Evolutionary conservation across 257 asterid species (phyloP).

Genomic region (Solanum sejunctum): DNA sequence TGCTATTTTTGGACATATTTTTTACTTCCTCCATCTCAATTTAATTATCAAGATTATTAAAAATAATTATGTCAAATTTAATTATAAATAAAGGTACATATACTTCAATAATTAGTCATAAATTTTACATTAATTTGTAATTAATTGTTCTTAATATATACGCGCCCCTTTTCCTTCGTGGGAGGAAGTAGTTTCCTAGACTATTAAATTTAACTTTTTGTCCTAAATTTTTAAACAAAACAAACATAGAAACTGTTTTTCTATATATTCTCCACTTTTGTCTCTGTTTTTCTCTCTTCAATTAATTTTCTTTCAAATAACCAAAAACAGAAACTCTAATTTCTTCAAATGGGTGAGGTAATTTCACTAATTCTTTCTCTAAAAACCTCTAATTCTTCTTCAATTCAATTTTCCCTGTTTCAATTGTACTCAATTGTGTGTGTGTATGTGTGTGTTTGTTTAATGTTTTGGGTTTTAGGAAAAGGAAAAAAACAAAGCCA

Average conservation of each 20-base stretch:
- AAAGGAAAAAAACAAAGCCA: constrained; percentile 4
- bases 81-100: neutral
- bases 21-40: neutral
- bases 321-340: neutral
- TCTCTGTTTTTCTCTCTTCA: constrained; percentile 39
- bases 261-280: constrained; percentile 33
- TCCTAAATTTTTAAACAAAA: neutral
- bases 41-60: no score
- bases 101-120: neutral
- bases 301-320: neutral
- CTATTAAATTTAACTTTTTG: neutral
- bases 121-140: neutral
- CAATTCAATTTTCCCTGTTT: neutral
- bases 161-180: neutral
- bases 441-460: neutral
- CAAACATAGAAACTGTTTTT: neutral
- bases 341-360: constrained; percentile 65
- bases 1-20: neutral
- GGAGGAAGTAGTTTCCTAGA: neutral
- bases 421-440: neutral
- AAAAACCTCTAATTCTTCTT: neutral
- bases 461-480: constrained; percentile 26
- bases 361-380: neutral
- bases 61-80: no score
- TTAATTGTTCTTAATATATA: neutral